Evolutionary conservation across 2,329 filamentous ascomycete species (phyloP).

Genomic region (Chaetomium strumarium): DNA sequence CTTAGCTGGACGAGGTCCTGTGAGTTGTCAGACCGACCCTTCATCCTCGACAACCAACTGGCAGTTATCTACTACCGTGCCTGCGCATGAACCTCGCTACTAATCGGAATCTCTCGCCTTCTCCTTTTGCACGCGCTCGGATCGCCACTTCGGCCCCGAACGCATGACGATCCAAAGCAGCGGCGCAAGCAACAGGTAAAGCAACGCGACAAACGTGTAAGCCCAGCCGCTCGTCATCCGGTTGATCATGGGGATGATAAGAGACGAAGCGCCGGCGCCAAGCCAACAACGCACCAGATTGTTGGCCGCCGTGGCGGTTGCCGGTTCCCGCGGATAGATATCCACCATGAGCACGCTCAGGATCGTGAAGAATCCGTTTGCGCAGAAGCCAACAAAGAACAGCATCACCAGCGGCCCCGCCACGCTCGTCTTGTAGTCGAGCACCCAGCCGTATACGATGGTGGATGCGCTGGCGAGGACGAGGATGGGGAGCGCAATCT

Average conservation of each 20-base stretch:
- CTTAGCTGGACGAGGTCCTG: too few species aligned
- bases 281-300: slow-evolving; percentile 52
- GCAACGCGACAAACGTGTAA: slow-evolving; percentile 41
- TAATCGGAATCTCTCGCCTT: too few species aligned
- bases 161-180: slow-evolving; percentile 7
- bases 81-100: too few species aligned
- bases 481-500: slow-evolving; percentile 46
- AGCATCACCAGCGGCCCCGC: slow-evolving; percentile 44
- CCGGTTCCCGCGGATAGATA: slow-evolving; percentile 46
- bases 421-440: slow-evolving; percentile 37
- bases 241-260: slow-evolving; percentile 47
- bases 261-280: slow-evolving; percentile 47
- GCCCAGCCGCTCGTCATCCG: slow-evolving; percentile 47
- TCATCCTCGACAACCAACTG: too few species aligned
- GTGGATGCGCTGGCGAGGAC: slow-evolving; percentile 43
- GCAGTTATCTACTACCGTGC: too few species aligned
- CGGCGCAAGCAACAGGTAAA: slow-evolving; percentile 38
- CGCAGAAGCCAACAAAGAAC: slow-evolving; percentile 41
- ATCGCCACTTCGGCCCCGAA: slow-evolving; percentile 7
- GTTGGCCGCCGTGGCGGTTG: slow-evolving; percentile 50
- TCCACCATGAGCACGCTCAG: slow-evolving; percentile 50
- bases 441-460: slow-evolving; percentile 47
- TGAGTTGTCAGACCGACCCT: too few species aligned
- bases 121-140: background rate
- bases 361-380: slow-evolving; percentile 51